These are phyloP conservation scores for Plantago coronopus DNA, from an alignment of 305 asterid genomes.

Conservation along the genomic window DNA sequence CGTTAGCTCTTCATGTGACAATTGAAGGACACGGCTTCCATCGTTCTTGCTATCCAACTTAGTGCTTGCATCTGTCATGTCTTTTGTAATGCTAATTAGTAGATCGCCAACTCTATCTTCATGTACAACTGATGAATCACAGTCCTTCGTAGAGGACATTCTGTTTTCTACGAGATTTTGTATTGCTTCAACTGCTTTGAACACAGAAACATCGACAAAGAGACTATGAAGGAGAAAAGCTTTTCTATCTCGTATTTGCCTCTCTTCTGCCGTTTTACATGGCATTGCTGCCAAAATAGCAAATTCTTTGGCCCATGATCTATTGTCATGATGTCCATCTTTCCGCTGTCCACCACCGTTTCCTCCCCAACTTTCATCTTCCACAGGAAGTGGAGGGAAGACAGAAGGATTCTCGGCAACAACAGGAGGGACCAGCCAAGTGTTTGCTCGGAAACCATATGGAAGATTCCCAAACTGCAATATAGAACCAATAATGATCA, in stretches of 20 bases:
- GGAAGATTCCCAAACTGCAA: constrained; percentile 91
- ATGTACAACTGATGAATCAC: constrained; percentile 29
- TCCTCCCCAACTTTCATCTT: constrained; percentile 91
- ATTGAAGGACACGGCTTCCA: constrained; percentile 63
- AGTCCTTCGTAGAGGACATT: constrained; percentile 23
- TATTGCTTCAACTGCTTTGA: constrained; percentile 64
- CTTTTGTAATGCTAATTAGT: constrained; percentile 50
- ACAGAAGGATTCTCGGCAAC: constrained; percentile 61
- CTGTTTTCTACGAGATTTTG: constrained; percentile 41
- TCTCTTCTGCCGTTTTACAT: constrained; percentile 79
- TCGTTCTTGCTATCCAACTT: constrained; percentile 71
- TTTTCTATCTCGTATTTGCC: constrained; percentile 79
- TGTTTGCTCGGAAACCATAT: constrained; percentile 82
- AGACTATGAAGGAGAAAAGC: constrained; percentile 84
- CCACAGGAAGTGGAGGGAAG: constrained; percentile 71
- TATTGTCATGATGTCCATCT: constrained; percentile 51
- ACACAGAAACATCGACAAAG: constrained; percentile 73
- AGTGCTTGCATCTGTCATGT: constrained; percentile 62
- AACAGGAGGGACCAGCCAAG: constrained; percentile 77
- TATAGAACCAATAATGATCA: constrained; percentile 20
- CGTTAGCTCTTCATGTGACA: constrained; percentile 61
- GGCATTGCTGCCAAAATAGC: constrained; percentile 78
- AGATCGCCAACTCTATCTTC: constrained; percentile 74
- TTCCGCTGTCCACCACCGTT: constrained; percentile 86
- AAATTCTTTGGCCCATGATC: constrained; percentile 79